Conservation (phyloP, 305 asterid species). For the Rubia peregrina region DNA sequence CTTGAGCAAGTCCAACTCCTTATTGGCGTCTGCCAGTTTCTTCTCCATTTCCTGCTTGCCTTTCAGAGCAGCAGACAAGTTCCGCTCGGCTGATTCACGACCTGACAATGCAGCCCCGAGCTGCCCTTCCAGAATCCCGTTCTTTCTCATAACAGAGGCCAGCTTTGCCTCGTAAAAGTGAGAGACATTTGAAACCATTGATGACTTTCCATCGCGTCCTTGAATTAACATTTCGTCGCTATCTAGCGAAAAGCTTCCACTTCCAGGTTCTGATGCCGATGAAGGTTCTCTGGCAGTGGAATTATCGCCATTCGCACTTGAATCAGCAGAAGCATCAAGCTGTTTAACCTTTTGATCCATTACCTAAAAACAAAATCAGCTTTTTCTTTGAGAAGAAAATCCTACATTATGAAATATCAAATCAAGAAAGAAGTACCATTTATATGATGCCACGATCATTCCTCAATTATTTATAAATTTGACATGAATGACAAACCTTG, state of each 20-base stretch:
- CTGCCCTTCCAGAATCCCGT: constrained; percentile 69
- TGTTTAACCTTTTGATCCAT: constrained; percentile 42
- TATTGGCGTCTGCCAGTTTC: constrained; percentile 47
- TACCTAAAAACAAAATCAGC: constrained; percentile 33
- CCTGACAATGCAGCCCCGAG: constrained; percentile 56
- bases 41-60: constrained; percentile 72
- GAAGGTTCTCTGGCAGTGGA: constrained; percentile 38
- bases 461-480: neutral
- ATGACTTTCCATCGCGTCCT: constrained; percentile 45
- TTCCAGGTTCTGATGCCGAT: constrained; percentile 40
- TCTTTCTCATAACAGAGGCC: constrained; percentile 53
- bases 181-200: constrained; percentile 40
- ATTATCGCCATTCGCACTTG: constrained; percentile 28
- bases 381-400: constrained; percentile 13
- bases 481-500: constrained; percentile 39
- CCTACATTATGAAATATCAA: neutral
- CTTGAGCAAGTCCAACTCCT: constrained; percentile 77
- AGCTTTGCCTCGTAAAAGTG: constrained; percentile 67
- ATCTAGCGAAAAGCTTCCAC: constrained; percentile 42
- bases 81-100: constrained; percentile 73
- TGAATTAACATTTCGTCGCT: constrained; percentile 42
- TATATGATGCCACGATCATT: too few relatives aligned
- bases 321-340: constrained; percentile 18
- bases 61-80: constrained; percentile 45
- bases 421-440: neutral